Evolutionary conservation across 768 basidiomycete species (phyloP).

Genomic region (Lentinus tigrinus): DNA sequence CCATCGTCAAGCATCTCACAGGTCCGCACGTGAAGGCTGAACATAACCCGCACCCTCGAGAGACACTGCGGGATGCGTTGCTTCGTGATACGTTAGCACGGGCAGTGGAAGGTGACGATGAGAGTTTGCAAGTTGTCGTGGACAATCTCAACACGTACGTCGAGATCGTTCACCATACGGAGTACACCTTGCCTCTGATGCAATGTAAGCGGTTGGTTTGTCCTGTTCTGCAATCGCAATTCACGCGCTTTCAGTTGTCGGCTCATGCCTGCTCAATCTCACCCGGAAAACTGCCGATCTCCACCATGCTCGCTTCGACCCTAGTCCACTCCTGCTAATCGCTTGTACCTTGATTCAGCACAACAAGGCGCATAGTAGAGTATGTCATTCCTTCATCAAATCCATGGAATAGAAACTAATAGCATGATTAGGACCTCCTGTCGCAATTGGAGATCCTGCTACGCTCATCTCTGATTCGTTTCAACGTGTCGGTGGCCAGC

Average conservation of each 20-base stretch:
- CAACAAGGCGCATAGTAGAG: conserved; percentile 58
- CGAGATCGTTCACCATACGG: conserved; percentile 54
- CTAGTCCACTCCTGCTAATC: conserved; percentile 54
- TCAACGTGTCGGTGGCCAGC: conserved; percentile 41
- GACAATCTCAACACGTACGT: conserved; percentile 58
- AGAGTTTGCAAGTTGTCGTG: conserved; percentile 50
- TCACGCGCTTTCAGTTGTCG: conserved; percentile 44
- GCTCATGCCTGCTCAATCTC: conserved; percentile 50
- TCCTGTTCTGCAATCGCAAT: not conserved
- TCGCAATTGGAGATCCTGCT: conserved; percentile 59
- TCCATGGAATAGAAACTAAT: not conserved
- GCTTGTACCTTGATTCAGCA: conserved; percentile 53
- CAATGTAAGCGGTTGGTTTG: conserved; percentile 42
- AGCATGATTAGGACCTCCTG: conserved; percentile 51
- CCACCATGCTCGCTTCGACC: conserved; percentile 46
- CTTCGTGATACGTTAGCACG: conserved; percentile 57
- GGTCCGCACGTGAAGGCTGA: conserved; percentile 35
- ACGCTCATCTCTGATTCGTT: conserved; percentile 50
- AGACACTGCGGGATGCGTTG: conserved; percentile 42
- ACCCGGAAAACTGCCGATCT: conserved; percentile 61
- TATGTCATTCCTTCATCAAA: conserved; percentile 28
- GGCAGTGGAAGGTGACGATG: conserved; percentile 48
- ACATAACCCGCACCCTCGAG: conserved; percentile 25
- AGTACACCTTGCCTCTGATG: conserved; percentile 52
- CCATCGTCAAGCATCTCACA: conserved; percentile 48